phyloP scores from a whole-genome alignment of 2,329 filamentous ascomycete genomes.

The Paraconiothyrium brasiliense region DNA sequence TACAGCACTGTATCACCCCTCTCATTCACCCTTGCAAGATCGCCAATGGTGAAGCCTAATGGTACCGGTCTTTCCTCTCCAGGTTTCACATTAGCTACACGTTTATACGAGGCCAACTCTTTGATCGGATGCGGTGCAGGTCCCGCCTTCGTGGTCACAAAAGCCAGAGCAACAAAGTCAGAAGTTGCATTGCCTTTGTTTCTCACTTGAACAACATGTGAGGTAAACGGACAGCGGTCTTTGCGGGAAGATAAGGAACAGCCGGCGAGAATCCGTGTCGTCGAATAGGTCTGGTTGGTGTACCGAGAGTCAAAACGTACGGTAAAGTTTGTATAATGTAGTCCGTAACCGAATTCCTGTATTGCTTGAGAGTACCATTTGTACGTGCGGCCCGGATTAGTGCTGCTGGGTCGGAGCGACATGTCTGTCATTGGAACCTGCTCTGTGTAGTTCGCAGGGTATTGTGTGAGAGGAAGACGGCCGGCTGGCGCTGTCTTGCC shows the following conservation, averaged over 20 bases:
- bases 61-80: slow-evolving; percentile 43
- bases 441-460: slow-evolving; percentile 62
- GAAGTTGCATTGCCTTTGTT: slow-evolving; percentile 60
- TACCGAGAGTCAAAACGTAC: slow-evolving; percentile 29
- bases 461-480: slow-evolving; percentile 65
- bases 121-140: slow-evolving; percentile 64
- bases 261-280: slow-evolving; percentile 41
- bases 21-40: slow-evolving; percentile 60
- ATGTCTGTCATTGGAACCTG: slow-evolving; percentile 66
- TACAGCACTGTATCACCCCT: slow-evolving; percentile 63
- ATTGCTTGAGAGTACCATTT: slow-evolving; percentile 65
- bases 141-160: slow-evolving; percentile 59
- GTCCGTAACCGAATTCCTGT: slow-evolving; percentile 64
- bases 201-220: slow-evolving; percentile 51
- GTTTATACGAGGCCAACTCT: slow-evolving; percentile 61
- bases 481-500: slow-evolving; percentile 63
- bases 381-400: slow-evolving; percentile 65
- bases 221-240: slow-evolving; percentile 52
- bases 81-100: slow-evolving; percentile 53
- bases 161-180: slow-evolving; percentile 64
- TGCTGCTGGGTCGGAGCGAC: slow-evolving; percentile 58
- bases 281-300: slow-evolving; percentile 43
- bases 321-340: slow-evolving; percentile 67
- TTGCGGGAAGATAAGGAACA: slow-evolving; percentile 40
- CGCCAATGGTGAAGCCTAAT: slow-evolving; percentile 59